Evolutionary conservation across 1,284 basidiomycete genomes (phyloP).

Genomic region (Puccinia sorghi): DNA sequence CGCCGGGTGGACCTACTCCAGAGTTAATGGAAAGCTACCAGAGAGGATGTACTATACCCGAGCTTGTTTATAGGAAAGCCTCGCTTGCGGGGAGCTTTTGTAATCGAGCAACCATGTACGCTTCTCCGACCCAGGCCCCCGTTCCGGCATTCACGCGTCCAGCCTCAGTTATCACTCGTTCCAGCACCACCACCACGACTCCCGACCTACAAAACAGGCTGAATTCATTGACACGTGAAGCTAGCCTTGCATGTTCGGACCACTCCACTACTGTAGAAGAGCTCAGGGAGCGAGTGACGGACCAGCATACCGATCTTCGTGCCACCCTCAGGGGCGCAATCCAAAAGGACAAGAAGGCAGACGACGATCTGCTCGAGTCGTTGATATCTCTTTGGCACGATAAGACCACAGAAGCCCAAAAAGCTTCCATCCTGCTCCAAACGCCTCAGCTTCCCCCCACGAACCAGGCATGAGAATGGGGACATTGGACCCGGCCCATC

Average conservation of each 20-base stretch:
- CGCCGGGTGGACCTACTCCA: not conserved
- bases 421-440: not conserved
- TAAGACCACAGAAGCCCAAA: conserved; percentile 6
- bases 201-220: not conserved
- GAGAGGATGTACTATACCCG: not conserved
- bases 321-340: conserved; percentile 21
- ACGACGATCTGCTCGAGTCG: conserved; percentile 8
- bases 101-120: conserved; percentile 26
- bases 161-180: conserved; percentile 17
- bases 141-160: not conserved
- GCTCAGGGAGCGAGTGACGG: conserved; percentile 11
- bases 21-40: conserved; percentile 4
- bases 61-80: not conserved
- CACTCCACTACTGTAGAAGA: conserved; percentile 23
- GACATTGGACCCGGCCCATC: not conserved
- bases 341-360: conserved; percentile 22
- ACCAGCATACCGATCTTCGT: conserved; percentile 12
- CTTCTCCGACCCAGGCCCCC: conserved; percentile 11
- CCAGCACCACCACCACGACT: not conserved
- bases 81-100: not conserved
- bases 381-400: conserved; percentile 21
- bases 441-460: conserved; percentile 4
- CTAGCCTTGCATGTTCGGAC: conserved; percentile 16
- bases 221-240: conserved; percentile 21
- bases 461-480: not conserved